These are phyloP conservation scores for Calonectria naviculata DNA, from an alignment of 2,329 filamentous ascomycete genomes.

Conservation along the genomic window DNA sequence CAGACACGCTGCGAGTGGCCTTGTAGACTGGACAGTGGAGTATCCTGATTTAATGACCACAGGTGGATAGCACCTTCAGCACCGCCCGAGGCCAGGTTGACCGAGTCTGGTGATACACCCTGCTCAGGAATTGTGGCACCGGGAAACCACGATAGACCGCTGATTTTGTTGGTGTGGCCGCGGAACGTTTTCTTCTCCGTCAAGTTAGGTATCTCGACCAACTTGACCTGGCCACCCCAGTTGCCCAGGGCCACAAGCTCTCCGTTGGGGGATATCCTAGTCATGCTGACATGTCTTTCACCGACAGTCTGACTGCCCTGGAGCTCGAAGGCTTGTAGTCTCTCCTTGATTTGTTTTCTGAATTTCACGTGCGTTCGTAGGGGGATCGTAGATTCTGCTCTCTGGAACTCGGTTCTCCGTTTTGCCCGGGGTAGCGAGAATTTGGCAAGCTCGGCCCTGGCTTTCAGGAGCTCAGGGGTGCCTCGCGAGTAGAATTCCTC, in stretches of 20 bases:
- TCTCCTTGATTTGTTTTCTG: constrained; percentile 88
- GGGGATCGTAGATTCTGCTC: constrained; percentile 83
- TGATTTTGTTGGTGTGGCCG: constrained; percentile 89
- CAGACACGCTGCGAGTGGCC: constrained; percentile 91
- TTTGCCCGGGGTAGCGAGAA: constrained; percentile 89
- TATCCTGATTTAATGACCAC: constrained; percentile 90
- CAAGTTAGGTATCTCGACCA: constrained; percentile 86
- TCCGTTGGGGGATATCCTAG: constrained; percentile 88
- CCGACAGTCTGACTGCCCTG: constrained; percentile 94
- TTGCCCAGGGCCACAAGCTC: constrained; percentile 89
- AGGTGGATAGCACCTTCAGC: constrained; percentile 89
- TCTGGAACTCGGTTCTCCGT: constrained; percentile 80
- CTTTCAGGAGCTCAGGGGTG: constrained; percentile 76
- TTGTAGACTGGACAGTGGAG: constrained; percentile 82
- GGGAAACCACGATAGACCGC: constrained; percentile 91
- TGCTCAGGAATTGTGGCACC: constrained; percentile 78
- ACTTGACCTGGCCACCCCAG: constrained; percentile 89
- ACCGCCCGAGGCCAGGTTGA: constrained; percentile 92
- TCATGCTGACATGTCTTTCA: constrained; percentile 91
- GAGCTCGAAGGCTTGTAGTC: constrained; percentile 84
- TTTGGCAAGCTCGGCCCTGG: constrained; percentile 81
- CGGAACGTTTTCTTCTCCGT: constrained; percentile 80
- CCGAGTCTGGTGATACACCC: constrained; percentile 76
- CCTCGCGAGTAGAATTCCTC: constrained; percentile 97
- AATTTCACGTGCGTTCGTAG: constrained; percentile 93